Percentiles rank a stretch among this genome's conserved stretches.
phyloP scores from a whole-genome alignment of 805 yeast genomes.

The Spathaspora gorwiae region DNA sequence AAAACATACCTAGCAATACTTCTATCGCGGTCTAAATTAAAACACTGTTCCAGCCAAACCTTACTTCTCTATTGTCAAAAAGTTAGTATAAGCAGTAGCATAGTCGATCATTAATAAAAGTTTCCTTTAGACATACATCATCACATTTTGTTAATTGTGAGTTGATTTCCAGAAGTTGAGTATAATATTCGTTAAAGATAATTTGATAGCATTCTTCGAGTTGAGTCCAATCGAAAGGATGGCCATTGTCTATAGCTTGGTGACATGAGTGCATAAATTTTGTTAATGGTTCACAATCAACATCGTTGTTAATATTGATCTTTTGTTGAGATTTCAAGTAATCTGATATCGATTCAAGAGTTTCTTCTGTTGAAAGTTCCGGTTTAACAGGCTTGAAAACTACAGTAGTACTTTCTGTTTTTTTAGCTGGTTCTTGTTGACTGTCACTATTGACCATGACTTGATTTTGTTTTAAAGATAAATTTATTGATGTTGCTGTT shows the following conservation, averaged over 20 bases:
- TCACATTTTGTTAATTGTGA: neutral
- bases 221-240: constrained; percentile 2
- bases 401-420: too few relatives aligned
- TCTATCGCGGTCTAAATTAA: neutral
- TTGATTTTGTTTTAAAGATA: too few relatives aligned
- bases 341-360: neutral
- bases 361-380: neutral
- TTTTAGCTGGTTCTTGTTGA: too few relatives aligned
- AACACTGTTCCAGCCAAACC: neutral
- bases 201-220: neutral
- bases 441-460: too few relatives aligned
- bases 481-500: too few relatives aligned
- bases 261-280: neutral
- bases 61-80: neutral
- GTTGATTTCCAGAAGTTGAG: neutral
- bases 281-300: neutral
- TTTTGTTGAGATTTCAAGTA: neutral
- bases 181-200: neutral
- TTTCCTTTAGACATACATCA: neutral
- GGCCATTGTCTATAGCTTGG: neutral
- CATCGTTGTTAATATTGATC: neutral
- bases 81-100: neutral
- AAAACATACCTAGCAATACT: constrained; percentile 1
- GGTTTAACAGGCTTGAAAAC: too few relatives aligned
- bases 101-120: too few relatives aligned